Base-by-base conservation (phyloP, 345 rosid genomes). In the Salix brachista region DNA sequence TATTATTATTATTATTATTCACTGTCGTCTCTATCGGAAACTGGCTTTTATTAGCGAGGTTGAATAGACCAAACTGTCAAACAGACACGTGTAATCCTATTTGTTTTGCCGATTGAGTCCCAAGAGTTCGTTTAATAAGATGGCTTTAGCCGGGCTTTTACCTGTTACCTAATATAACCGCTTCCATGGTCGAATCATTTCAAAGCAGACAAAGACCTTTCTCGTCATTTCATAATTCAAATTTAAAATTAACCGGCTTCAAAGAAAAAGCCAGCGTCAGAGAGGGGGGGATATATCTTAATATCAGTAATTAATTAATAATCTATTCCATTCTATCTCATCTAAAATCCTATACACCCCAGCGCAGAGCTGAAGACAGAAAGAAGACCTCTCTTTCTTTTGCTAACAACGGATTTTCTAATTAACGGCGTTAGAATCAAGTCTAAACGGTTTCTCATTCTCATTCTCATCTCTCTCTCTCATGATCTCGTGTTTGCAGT, bases 361-460 rank as follows among this genome's bases (percentile, higher is more conserved):
- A 46, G 44, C 44, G 61, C 13, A 26, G 54, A 41, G 36, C 61
- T 36, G 18, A n/a, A 39, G 39, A 61, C 25, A 23, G 71, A 41
- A 39, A 18, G 21, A 13, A 28, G 37, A 65, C 41, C 37, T 52
- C 32, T n/a, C 23, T 19, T 48, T 44, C 14, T 54, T 32, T 69
- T 48, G 14, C 21, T 36, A 66, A 30, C 60, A 52, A 77, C 71
- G 36, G 71, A 77, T 83, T 25, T 39, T 23, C 3, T 58, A 42
- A 44, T 73, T 76, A 69, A 84, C 83, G 84, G 73, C 83, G 85
- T 85, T 80, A 73, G 50, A 48, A 71, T 42, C 42, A n/a, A 9
- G 67, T 64, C 46, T 50, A 66, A 78, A 85, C 86, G 84, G 83
- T 41, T 12, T 69, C 65, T 70, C 76, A 30, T 8, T 62, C 73